phyloP scores from a whole-genome alignment of 805 yeast genomes.

The Wickerhamomyces queroliae region DNA sequence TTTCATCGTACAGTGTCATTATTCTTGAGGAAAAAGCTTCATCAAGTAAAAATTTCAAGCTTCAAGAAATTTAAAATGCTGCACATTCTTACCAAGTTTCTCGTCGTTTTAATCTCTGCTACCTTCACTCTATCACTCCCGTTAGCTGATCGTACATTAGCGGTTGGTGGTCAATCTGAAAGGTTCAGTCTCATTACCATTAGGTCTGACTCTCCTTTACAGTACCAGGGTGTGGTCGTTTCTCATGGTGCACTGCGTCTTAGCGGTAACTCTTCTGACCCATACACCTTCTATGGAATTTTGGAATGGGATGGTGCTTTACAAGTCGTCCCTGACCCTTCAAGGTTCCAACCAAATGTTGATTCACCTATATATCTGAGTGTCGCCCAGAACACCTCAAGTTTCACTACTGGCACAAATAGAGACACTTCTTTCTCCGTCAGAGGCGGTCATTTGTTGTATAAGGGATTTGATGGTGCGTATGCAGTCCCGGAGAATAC shows the following conservation, averaged over 20 bases:
- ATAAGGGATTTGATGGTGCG: background rate
- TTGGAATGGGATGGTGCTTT: constrained; percentile 2
- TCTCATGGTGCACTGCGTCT: constrained; percentile 1
- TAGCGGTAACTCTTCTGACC: constrained; percentile 3
- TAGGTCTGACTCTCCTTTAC: constrained; percentile 6
- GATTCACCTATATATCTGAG: background rate
- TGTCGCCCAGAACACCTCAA: background rate
- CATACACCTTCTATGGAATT: background rate
- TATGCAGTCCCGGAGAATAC: background rate
- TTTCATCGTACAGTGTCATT: too few relatives aligned
- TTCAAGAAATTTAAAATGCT: too few relatives aligned
- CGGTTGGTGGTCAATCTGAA: constrained; percentile 12
- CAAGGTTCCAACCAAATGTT: background rate
- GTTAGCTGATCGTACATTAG: constrained; percentile 14
- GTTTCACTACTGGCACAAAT: background rate
- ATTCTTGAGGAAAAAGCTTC: too few relatives aligned
- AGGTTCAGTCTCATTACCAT: constrained; percentile 6
- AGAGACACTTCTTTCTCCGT: background rate
- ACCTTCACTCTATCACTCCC: background rate
- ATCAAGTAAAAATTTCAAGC: too few relatives aligned
- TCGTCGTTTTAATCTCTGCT: background rate
- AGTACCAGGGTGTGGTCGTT: constrained; percentile 6
- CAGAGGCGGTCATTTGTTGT: constrained; percentile 1
- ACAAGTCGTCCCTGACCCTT: background rate
- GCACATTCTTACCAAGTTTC: background rate